These are phyloP conservation scores for Rhizophlyctis rosea DNA, from an alignment of 192 early-diverging fungal species.

Conservation along the genomic window DNA sequence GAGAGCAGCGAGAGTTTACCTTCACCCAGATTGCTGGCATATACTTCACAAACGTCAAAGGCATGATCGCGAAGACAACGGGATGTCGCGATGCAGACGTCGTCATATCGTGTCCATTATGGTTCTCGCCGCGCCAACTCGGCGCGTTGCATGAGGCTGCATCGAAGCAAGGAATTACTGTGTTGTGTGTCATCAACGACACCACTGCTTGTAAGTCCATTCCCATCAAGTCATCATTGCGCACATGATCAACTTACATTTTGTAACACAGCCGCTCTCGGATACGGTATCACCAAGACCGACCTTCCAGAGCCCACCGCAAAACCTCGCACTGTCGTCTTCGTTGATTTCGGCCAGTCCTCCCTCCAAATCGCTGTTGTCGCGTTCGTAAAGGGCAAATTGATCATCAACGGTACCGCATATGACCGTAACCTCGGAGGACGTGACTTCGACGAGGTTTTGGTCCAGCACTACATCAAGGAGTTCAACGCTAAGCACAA, in stretches of 20 bases:
- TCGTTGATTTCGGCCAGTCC: slow-evolving; percentile 94
- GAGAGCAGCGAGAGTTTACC: slow-evolving; percentile 73
- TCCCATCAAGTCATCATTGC: no score
- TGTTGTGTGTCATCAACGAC: slow-evolving; percentile 90
- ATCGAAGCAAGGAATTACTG: slow-evolving; percentile 85
- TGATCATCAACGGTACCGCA: slow-evolving; percentile 84
- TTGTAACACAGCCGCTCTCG: slow-evolving; percentile 68
- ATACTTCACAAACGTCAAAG: slow-evolving; percentile 91
- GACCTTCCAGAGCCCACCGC: slow-evolving; percentile 82
- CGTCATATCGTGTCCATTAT: slow-evolving; percentile 90
- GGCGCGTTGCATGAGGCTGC: slow-evolving; percentile 83
- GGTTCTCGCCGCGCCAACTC: slow-evolving; percentile 93
- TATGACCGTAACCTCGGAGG: slow-evolving; percentile 95
- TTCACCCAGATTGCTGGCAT: slow-evolving; percentile 88
- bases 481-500: slow-evolving; percentile 95
- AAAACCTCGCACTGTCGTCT: slow-evolving; percentile 83
- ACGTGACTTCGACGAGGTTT: slow-evolving; percentile 89
- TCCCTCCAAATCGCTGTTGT: slow-evolving; percentile 82
- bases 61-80: slow-evolving; percentile 76
- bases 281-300: slow-evolving; percentile 96
- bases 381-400: slow-evolving; percentile 93
- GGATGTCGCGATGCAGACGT: slow-evolving; percentile 82
- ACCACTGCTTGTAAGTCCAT: slow-evolving; percentile 65
- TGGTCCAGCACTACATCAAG: slow-evolving; percentile 79
- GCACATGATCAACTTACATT: no score